A percentile compares a stretch with the other conserved stretches of the same genome.
These are phyloP conservation scores for Lyophyllum decastes DNA, from an alignment of 768 basidiomycete species.

Conservation along the genomic window DNA sequence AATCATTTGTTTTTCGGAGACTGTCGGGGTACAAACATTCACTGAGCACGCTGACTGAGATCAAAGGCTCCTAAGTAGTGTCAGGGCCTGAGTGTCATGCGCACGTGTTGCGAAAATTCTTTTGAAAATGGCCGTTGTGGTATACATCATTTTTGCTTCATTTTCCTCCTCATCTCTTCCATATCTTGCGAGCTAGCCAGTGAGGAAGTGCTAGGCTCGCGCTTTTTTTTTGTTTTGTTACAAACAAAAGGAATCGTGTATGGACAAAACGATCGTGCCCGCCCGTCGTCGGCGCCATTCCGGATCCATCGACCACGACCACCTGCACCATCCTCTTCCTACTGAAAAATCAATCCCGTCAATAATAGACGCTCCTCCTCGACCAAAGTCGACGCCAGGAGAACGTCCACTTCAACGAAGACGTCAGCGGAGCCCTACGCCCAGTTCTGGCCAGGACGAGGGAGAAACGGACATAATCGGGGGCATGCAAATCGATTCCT, in stretches of 20 bases:
- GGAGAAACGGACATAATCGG: conserved; percentile 24
- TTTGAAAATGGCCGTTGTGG: background rate
- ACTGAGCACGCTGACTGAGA: background rate
- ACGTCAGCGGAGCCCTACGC: conserved; percentile 44
- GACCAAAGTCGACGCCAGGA: conserved; percentile 75
- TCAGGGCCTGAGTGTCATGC: too few relatives aligned
- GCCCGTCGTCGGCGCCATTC: conserved; percentile 67
- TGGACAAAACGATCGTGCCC: conserved; percentile 33
- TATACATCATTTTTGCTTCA: background rate
- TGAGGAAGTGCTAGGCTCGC: background rate
- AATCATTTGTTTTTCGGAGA: conserved; percentile 10
- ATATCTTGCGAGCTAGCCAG: background rate
- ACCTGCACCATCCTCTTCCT: conserved; percentile 25
- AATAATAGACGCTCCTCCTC: conserved; percentile 51
- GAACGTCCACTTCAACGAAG: conserved; percentile 55
- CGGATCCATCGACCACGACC: conserved; percentile 44
- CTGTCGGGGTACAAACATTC: background rate
- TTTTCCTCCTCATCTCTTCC: background rate
- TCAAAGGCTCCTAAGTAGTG: too few relatives aligned
- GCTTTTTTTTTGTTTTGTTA: background rate
- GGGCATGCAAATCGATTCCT: conserved; percentile 33
- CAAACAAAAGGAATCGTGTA: conserved; percentile 4
- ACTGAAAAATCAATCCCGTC: conserved; percentile 23
- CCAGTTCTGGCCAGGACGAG: conserved; percentile 35
- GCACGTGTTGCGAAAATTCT: conserved; percentile 14